Percentiles rank a stretch among this genome's conserved stretches.
Evolutionary conservation across 179 eudicot species (phyloP).

Genomic region (Silene vulgaris): DNA sequence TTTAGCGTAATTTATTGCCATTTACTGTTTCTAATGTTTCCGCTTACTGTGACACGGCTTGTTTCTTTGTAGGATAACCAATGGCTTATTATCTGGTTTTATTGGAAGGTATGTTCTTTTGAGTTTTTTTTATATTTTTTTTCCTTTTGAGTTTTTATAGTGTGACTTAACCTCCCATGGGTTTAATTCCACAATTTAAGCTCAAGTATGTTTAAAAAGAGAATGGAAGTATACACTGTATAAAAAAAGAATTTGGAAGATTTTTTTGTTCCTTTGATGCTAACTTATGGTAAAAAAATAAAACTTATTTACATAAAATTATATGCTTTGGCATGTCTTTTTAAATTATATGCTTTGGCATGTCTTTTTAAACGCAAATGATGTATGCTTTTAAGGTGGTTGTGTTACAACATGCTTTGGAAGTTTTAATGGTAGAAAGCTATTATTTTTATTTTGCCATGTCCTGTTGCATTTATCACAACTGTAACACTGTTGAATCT

Average conservation of each 20-base stretch:
- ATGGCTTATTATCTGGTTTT: conserved; percentile 89
- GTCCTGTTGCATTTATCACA: not conserved
- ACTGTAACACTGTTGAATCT: conserved; percentile 2
- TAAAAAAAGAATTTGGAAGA: not conserved
- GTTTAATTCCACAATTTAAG: not conserved
- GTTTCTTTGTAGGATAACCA: conserved; percentile 64
- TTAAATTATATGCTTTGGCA: not conserved
- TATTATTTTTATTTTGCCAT: not conserved
- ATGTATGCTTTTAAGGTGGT: not conserved
- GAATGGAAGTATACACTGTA: not conserved
- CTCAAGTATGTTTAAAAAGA: too few relatives aligned
- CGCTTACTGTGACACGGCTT: conserved; percentile 11
- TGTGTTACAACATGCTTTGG: not conserved
- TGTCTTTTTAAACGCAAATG: not conserved
- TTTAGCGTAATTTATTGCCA: not conserved
- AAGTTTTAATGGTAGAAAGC: not conserved
- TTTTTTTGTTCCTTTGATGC: not conserved
- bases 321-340: not conserved
- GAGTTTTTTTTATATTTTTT: not conserved
- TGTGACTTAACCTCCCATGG: not conserved
- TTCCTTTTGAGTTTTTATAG: not conserved
- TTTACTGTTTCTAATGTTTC: not conserved
- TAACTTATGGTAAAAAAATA: not conserved
- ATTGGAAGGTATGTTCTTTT: conserved; percentile 71
- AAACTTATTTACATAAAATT: not conserved